Evolutionary conservation across 2,329 filamentous ascomycete species (phyloP).

Genomic region (Cordyceps fumosorosea): DNA sequence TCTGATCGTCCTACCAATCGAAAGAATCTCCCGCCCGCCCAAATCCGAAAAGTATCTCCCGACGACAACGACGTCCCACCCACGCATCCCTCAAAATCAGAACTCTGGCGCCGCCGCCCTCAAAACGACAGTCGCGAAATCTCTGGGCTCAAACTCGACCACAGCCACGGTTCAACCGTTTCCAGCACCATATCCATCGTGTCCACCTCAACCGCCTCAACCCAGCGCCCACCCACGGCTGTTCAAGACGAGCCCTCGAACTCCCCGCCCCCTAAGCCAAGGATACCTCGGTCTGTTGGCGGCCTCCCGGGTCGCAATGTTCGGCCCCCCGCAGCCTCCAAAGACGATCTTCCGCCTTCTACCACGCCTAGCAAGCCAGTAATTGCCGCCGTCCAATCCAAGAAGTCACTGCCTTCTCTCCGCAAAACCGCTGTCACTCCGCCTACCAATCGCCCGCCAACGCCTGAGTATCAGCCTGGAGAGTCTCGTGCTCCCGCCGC

Average conservation of each 20-base stretch:
- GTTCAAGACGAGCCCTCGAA: conserved; percentile 15
- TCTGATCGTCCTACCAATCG: background rate
- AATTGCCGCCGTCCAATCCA: background rate
- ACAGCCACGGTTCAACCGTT: conserved; percentile 45
- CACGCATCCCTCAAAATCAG: conserved; percentile 24
- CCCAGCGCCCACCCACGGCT: conserved; percentile 15
- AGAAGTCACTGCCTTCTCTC: background rate
- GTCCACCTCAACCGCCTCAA: conserved; percentile 7
- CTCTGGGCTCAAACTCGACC: conserved; percentile 40
- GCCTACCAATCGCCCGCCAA: conserved; percentile 34
- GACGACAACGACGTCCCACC: conserved; percentile 17
- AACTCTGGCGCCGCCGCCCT: conserved; percentile 46
- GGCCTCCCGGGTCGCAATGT: conserved; percentile 25
- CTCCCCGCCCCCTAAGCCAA: background rate
- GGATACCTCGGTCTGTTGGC: conserved; percentile 16
- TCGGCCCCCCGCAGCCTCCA: conserved; percentile 16
- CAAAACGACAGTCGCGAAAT: conserved; percentile 41
- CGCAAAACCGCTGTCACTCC: background rate
- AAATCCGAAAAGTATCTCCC: conserved; percentile 5
- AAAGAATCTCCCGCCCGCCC: background rate
- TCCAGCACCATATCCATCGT: conserved; percentile 20
- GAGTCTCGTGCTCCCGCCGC: conserved; percentile 33
- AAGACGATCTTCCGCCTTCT: background rate
- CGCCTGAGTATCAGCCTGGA: conserved; percentile 41
- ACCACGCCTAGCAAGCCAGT: background rate